Evolutionary conservation across 108 stramenopile species (phyloP).

Genomic region (Cyclotella baltica): DNA sequence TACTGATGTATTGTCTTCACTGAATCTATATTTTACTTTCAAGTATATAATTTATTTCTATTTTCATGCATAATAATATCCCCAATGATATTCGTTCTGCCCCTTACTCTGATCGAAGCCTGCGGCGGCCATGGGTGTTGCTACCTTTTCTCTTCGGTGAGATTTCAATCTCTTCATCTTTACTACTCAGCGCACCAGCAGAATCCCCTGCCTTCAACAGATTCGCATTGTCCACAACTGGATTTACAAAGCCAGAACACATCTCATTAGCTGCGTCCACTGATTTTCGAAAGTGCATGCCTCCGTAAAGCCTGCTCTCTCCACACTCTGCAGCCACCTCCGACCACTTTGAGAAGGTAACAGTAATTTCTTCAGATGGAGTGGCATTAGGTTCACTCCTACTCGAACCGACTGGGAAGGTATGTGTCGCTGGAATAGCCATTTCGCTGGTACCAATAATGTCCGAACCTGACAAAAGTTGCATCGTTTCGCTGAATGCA

Average conservation of each 20-base stretch:
- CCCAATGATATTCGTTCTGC: too few relatives aligned
- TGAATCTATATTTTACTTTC: not conserved
- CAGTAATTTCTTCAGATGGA: not conserved
- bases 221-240: not conserved
- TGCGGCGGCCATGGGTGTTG: not conserved
- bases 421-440: not conserved
- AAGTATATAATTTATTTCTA: not conserved
- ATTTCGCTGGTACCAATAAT: too few relatives aligned
- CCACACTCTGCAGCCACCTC: not conserved
- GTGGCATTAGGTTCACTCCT: not conserved
- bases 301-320: not conserved
- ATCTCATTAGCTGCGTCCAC: not conserved
- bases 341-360: not conserved
- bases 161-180: not conserved
- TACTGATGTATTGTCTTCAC: too few relatives aligned
- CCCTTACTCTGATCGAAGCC: not conserved
- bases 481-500: not conserved
- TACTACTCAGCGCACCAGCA: not conserved
- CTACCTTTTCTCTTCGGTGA: not conserved
- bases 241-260: not conserved
- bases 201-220: not conserved
- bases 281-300: not conserved
- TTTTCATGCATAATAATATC: not conserved
- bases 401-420: not conserved
- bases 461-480: not conserved